Evolutionary conservation across 2,329 filamentous ascomycete species (phyloP), one percentile per base, ranked within the genome.

Genomic region (Magnaporthiopsis incrustans): DNA sequence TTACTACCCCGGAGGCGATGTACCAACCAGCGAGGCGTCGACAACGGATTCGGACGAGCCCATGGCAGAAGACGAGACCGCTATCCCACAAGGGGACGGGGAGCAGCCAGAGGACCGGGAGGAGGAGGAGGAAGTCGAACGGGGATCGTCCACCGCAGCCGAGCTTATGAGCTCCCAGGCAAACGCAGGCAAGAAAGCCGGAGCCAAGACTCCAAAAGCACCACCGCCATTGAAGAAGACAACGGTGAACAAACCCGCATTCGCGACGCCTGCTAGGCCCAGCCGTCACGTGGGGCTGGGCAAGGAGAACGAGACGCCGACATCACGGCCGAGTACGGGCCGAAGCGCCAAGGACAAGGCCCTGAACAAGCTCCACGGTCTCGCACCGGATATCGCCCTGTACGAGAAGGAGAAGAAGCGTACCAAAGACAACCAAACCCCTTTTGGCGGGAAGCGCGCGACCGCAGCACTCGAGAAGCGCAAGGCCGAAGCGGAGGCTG

Each of bases 401-500:
- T 99, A 95, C 71, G 90, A 98, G 72, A 97, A 95, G 73, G 95
- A 99, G 77, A 92, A 85, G 79, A 97, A 96, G 78, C 87, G 95
- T 26, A 75, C 73, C 66, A 85, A 82, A 67, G 76, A 79, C 61
- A 79, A 73, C 3, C 75, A 75, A 35, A 77, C 76, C 2, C 79
- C 82, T 0, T 89, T 85, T 81, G 86, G 86, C 30, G 86, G 86
- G 27, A 88, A 86, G 70, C 79, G 85, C 61, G 86, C 86, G 1
- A 81, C 85, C 2, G 83, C 87, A 64, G 75, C 79, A 65, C 78
- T 84, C 25, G 85, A 89, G 64, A 83, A 81, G 69, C 77, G 81
- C 62, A 73, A 73, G 25, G 72, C 73, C 61, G 72, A 71, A 15
- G 70, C 70, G 11, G 74, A 69, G 65, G 74, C 71, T 58, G 78